phyloP scores from a whole-genome alignment of 768 basidiomycete species.

The Mycena albidolilacea region DNA sequence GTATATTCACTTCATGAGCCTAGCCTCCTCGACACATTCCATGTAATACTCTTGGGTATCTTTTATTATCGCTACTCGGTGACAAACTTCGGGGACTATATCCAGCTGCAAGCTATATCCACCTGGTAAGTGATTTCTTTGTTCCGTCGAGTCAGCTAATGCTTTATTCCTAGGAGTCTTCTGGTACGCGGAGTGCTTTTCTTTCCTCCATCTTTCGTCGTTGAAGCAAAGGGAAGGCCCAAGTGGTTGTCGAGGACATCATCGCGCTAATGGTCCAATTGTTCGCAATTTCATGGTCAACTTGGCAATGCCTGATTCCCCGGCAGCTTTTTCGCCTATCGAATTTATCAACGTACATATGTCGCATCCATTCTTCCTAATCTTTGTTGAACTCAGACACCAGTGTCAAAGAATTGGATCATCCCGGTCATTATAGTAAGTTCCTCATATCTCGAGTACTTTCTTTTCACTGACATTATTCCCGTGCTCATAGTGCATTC shows the following conservation, averaged over 20 bases:
- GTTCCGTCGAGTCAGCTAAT: not conserved
- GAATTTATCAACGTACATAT: not conserved
- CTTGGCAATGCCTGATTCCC: not conserved
- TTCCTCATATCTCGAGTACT: too few species aligned
- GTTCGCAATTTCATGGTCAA: not conserved
- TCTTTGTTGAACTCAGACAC: too few species aligned
- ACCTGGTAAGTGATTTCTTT: not conserved
- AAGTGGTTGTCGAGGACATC: not conserved
- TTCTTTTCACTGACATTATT: not conserved
- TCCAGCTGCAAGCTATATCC: not conserved
- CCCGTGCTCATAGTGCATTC: not conserved
- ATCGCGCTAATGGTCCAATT: not conserved
- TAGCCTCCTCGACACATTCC: not conserved
- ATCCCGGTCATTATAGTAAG: not conserved
- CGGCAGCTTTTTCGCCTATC: not conserved
- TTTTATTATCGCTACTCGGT: not conserved
- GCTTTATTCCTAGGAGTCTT: not conserved
- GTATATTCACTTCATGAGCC: too few species aligned
- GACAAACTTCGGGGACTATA: slow-evolving; percentile 1
- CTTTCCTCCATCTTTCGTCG: too few species aligned
- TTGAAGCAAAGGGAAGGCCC: not conserved
- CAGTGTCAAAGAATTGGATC: not conserved
- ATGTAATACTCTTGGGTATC: not conserved
- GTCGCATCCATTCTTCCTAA: too few species aligned
- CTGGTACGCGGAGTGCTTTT: not conserved